Base-by-base conservation (phyloP, 306 rosid species). In the Vigna angularis region DNA sequence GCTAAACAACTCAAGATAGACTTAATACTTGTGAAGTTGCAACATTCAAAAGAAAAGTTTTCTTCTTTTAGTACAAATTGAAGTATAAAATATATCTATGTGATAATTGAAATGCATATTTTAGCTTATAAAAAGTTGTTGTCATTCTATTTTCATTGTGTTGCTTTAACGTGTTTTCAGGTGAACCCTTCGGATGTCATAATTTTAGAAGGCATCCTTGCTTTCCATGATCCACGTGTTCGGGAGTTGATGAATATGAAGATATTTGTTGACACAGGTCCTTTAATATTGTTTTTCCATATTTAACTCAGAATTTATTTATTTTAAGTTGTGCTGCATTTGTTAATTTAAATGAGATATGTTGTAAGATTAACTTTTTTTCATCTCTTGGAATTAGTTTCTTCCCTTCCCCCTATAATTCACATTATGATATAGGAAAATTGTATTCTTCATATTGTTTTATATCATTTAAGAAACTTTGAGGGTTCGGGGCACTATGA, bases 231-330 rank as follows among this genome's bases (percentile, higher is more conserved):
- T 81, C 96, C 96, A 38, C 96, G 94, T 26, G 96, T 96, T 18
- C 91, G 99, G 75, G 98, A 88, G 81, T 81, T 93, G 91, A 90
- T 93, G 98, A 93, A 91, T 80, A 96, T 96, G 99, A 93, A 96
- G 93, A 96, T 96, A 86, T 96, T 96, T 91, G 99, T 96, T 14
- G 99, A 96, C 87, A 96, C 99, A 96, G 99, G 99, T 96, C 96
- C 85, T 74, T 90, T 83, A 79, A 67, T 85, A 44, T 73, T 77
- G 56, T 47, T 76, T 36, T 73, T 79, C 52, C 65, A 61, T 36
- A 49, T 47, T 45, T 51, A 71, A 17, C 11, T 71, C 9, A 10
- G 9, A 51, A 61, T 73, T 55, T 75, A 36, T 79, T 56, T 79
- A 38, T 51, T 76, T 74, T 8, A 45, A 52, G 66, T 61, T 40